phyloP scores from a whole-genome alignment of 331 rosid genomes.

The Pyrus hybrid region DNA sequence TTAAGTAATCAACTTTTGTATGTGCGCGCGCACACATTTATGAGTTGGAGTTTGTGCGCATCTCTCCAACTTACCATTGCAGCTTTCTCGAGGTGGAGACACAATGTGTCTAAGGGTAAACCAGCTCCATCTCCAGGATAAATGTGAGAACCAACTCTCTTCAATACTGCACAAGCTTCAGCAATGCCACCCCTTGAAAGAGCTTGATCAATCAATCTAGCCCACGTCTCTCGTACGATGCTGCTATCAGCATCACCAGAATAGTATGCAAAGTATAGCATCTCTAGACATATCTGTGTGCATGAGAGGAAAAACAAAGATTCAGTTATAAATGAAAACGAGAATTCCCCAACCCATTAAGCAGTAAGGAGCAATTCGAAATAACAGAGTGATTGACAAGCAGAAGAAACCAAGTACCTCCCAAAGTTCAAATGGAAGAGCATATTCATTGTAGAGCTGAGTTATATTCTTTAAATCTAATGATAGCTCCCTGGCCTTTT shows the following conservation, averaged over 20 bases:
- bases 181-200: conserved; percentile 88
- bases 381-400: neutral
- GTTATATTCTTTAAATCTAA: conserved; percentile 81
- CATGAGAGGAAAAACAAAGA: neutral
- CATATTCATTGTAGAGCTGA: conserved; percentile 91
- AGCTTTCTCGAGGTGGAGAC: conserved; percentile 97
- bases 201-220: conserved; percentile 88
- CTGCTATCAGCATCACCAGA: conserved; percentile 82
- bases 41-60: neutral
- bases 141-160: conserved; percentile 88
- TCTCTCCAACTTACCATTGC: conserved; percentile 48
- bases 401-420: conserved; percentile 55
- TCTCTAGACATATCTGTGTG: conserved; percentile 77
- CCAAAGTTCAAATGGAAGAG: conserved; percentile 95
- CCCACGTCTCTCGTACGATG: conserved; percentile 88
- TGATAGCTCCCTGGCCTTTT: conserved; percentile 74
- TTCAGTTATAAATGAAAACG: neutral
- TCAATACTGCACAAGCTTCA: conserved; percentile 87
- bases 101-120: conserved; percentile 69
- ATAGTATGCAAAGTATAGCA: conserved; percentile 92
- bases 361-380: neutral
- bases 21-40: neutral
- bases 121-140: conserved; percentile 92
- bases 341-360: neutral
- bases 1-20: neutral